Evolutionary conservation across 441 rosid species (phyloP), one percentile per base, ranked within the genome.

Genomic region (Populus hybrid): DNA sequence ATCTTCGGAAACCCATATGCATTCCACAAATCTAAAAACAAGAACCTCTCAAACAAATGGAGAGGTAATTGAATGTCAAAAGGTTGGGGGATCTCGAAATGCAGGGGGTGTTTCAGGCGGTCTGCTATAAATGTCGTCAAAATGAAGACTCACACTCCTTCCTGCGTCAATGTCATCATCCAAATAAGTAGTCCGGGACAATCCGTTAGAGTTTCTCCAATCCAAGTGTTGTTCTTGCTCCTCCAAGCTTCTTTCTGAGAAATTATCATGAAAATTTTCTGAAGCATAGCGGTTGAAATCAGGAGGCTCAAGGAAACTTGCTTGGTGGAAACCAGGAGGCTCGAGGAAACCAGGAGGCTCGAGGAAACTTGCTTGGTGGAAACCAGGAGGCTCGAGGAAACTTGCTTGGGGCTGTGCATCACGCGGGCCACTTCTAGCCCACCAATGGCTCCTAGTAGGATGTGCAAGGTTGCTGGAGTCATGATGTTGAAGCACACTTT

Each of bases 331-430:
- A 24, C 24, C 24, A n/a, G n/a, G n/a, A n/a, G n/a, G n/a, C n/a
- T n/a, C n/a, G n/a, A n/a, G 12, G 46, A 40, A 40, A 40, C 46
- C 12, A 9, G 53, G 53, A 42, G 53, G 53, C 53, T 46, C 53
- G 6, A 46, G 53, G 53, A 46, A 42, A 42, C 53, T 46, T 46
- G 57, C 6, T 14, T 46, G 28, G 28, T 26, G 28, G 28, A 26
- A 30, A 30, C 32, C 94, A 2, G 98, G 98, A 69, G 99, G 99
- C 78, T 96, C 98, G 1, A 92, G 86, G 79, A 96, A 96, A 81
- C 99, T 96, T 24, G 93, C 53, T 67, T 91, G 85, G 1, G 89
- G 87, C 72, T 88, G 91, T 69, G 86, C 79, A 71, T 78, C 69
- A 10, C 75, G 83, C 2, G 83, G 82, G 70, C 82, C 82, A 7